Evolutionary conservation across 805 yeast species (phyloP).

Genomic region (Teunomyces cretensis): DNA sequence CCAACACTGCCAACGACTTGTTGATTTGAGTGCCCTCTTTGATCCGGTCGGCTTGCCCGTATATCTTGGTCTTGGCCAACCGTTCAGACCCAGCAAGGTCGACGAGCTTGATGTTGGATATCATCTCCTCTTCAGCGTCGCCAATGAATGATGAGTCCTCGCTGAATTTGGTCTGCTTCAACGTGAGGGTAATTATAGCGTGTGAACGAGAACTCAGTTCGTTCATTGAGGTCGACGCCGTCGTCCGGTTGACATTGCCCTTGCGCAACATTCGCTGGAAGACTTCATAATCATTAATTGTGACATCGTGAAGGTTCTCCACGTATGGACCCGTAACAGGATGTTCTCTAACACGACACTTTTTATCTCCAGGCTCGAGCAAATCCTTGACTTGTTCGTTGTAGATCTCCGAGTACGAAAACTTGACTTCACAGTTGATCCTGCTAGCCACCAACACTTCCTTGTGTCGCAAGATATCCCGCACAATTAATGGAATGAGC

Average conservation of each 20-base stretch:
- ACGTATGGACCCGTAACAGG: slow-evolving; percentile 71
- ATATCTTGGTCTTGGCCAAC: slow-evolving; percentile 59
- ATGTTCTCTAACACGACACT: slow-evolving; percentile 61
- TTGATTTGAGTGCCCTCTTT: slow-evolving; percentile 78
- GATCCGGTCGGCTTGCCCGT: slow-evolving; percentile 52
- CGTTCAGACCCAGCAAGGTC: slow-evolving; percentile 87
- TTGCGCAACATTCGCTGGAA: slow-evolving; percentile 44
- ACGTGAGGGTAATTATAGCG: slow-evolving; percentile 65
- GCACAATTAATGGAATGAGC: slow-evolving; percentile 45
- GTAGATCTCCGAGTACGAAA: slow-evolving; percentile 73
- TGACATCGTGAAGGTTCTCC: slow-evolving; percentile 58
- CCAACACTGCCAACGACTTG: slow-evolving; percentile 73
- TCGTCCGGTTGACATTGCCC: slow-evolving; percentile 61
- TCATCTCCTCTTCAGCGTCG: slow-evolving; percentile 45
- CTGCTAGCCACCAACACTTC: slow-evolving; percentile 35
- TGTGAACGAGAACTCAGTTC: slow-evolving; percentile 76
- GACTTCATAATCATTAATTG: slow-evolving; percentile 49
- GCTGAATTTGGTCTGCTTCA: slow-evolving; percentile 56
- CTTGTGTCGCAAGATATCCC: slow-evolving; percentile 49
- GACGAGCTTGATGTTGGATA: slow-evolving; percentile 65
- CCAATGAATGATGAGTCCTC: slow-evolving; percentile 23
- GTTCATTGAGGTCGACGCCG: slow-evolving; percentile 75
- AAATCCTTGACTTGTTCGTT: slow-evolving; percentile 76
- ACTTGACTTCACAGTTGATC: slow-evolving; percentile 39
- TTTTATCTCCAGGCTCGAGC: slow-evolving; percentile 27